Conservation (phyloP, 768 basidiomycete species). For the Austroboletus eburneus region DNA sequence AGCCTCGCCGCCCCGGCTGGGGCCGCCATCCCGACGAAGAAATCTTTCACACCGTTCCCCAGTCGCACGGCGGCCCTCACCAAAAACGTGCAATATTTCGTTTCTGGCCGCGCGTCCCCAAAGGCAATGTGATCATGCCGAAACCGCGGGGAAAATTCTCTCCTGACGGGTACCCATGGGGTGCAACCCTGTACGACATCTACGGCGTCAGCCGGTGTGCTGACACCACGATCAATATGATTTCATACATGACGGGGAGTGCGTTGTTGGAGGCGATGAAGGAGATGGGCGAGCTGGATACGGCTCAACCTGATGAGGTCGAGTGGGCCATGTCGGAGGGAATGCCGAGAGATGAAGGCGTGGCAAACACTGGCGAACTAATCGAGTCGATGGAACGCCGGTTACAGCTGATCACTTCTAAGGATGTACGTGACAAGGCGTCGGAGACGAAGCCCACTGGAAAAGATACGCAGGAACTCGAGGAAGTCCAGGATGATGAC, state of each 20-base stretch:
- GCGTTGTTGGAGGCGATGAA: conserved; percentile 10
- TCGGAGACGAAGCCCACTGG: too few relatives aligned
- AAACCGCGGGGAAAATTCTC: too few relatives aligned
- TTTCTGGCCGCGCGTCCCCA: conserved; percentile 23
- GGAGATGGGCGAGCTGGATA: conserved; percentile 14
- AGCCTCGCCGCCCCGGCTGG: too few relatives aligned
- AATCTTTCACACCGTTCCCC: conserved; percentile 1
- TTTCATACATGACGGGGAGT: conserved; percentile 18
- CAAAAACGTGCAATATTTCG: conserved; percentile 21
- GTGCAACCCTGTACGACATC: conserved; percentile 16
- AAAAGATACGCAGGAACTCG: neutral
- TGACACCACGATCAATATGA: fast-evolving
- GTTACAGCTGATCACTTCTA: too few relatives aligned
- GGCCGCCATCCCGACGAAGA: conserved; percentile 5
- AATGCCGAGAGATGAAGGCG: conserved; percentile 13
- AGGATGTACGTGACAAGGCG: too few relatives aligned
- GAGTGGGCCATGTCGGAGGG: conserved; percentile 24
- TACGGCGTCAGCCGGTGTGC: conserved; percentile 14
- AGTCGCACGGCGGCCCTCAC: neutral
- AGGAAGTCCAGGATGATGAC: neutral
- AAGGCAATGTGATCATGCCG: conserved; percentile 1
- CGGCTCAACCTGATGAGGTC: conserved; percentile 13
- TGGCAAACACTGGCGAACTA: conserved; percentile 14
- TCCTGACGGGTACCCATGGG: too few relatives aligned
- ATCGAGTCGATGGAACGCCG: conserved; percentile 6